Conservation (phyloP, 2,329 filamentous ascomycete species). For the Aspergillus oerlinghausenensis region DNA sequence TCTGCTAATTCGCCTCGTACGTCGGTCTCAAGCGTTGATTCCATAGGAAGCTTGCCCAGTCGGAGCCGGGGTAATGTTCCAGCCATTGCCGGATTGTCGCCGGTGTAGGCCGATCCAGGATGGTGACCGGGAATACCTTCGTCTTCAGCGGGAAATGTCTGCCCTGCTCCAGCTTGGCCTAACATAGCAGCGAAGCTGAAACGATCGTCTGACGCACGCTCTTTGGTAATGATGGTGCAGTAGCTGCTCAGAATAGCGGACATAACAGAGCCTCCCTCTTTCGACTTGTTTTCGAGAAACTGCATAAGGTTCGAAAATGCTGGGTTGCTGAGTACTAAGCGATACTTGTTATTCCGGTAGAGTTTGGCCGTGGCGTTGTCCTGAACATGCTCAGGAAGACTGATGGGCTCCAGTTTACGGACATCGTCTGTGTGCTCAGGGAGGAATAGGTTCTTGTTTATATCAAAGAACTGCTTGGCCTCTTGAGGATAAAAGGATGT, state of each 20-base stretch:
- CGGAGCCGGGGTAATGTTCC: constrained; percentile 60
- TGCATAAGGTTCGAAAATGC: constrained; percentile 78
- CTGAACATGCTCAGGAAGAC: constrained; percentile 69
- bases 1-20: constrained; percentile 83
- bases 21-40: constrained; percentile 75
- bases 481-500: constrained; percentile 67
- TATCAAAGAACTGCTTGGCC: constrained; percentile 66
- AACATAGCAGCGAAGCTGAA: constrained; percentile 58
- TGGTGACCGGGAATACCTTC: constrained; percentile 66
- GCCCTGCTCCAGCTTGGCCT: constrained; percentile 49
- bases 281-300: constrained; percentile 81
- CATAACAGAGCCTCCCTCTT: constrained; percentile 73
- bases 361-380: constrained; percentile 74
- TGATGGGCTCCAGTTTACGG: constrained; percentile 67
- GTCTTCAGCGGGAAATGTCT: constrained; percentile 60
- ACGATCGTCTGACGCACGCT: constrained; percentile 55
- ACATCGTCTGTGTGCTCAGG: constrained; percentile 76
- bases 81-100: constrained; percentile 53
- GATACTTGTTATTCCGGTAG: constrained; percentile 83
- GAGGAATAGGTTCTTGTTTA: constrained; percentile 66
- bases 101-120: constrained; percentile 58
- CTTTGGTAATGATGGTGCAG: constrained; percentile 56
- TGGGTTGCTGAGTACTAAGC: constrained; percentile 81
- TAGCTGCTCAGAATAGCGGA: constrained; percentile 65
- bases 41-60: constrained; percentile 79